Conservation (phyloP, 2,329 filamentous ascomycete genomes). For the Tolypocladium ophioglossoides region DNA sequence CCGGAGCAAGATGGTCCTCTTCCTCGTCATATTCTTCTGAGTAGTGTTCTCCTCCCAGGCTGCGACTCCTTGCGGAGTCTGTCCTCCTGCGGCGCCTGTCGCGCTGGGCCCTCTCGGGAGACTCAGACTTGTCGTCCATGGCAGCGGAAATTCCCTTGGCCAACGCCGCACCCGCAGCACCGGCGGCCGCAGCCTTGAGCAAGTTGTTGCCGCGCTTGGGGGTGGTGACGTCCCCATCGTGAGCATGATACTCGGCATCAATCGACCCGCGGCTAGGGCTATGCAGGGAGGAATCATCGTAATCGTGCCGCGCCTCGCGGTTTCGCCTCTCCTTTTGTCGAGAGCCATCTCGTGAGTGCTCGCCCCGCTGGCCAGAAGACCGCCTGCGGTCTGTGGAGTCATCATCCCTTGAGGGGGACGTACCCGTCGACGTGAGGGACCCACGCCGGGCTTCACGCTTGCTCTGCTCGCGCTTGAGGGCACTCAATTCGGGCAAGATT, state of each 20-base stretch:
- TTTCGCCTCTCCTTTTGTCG: constrained; percentile 35
- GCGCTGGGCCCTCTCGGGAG: constrained; percentile 40
- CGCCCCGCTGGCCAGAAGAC: constrained; percentile 45
- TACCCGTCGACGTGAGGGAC: constrained; percentile 48
- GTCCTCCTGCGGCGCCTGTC: constrained; percentile 40
- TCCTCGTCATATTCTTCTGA: constrained; percentile 42
- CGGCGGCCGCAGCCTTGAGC: constrained; percentile 33
- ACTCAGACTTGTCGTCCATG: constrained; percentile 28
- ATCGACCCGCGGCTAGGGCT: constrained; percentile 37
- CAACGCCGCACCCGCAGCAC: constrained; percentile 28
- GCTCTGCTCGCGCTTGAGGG: constrained; percentile 82
- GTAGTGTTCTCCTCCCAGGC: constrained; percentile 32
- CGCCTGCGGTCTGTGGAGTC: constrained; percentile 49
- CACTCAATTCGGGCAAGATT: constrained; percentile 84
- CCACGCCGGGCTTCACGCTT: constrained; percentile 60
- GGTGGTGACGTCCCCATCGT: constrained; percentile 31
- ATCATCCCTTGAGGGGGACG: constrained; percentile 44
- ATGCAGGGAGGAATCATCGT: constrained; percentile 37
- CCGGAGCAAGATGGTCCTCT: constrained; percentile 39
- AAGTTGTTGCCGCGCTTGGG: constrained; percentile 33
- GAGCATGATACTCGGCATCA: constrained; percentile 22
- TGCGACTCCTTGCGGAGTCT: constrained; percentile 34
- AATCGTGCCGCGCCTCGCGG: constrained; percentile 44
- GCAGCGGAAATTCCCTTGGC: constrained; percentile 22
- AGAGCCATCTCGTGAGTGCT: constrained; percentile 41